A percentile compares a stretch with the other conserved stretches of the same genome.
These are phyloP conservation scores for Brassica incana DNA, from an alignment of 345 rosid species.

Conservation along the genomic window DNA sequence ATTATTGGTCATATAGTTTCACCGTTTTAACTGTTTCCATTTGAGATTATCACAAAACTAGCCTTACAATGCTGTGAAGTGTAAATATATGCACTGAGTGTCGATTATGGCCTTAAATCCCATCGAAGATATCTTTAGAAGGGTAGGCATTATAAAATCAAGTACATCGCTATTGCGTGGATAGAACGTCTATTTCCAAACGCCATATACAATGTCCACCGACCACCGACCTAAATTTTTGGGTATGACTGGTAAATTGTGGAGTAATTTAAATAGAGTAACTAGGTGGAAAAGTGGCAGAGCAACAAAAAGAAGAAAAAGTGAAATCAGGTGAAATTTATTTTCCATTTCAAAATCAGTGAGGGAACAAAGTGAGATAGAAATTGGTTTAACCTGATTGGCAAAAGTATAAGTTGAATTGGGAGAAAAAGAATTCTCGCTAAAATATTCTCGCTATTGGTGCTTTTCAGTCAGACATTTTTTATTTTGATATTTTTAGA, in stretches of 20 bases:
- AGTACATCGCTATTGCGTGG: slow-evolving; percentile 15
- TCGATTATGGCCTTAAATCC: neutral
- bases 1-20: neutral
- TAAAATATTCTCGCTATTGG: no score
- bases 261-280: no score
- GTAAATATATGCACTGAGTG: neutral
- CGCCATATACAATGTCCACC: slow-evolving; percentile 33
- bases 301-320: no score
- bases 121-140: neutral
- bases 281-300: no score
- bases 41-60: slow-evolving; percentile 7
- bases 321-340: no score
- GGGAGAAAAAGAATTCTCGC: no score
- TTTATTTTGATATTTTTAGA: neutral
- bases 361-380: no score
- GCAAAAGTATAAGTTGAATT: no score
- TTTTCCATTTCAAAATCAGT: no score
- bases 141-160: neutral
- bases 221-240: slow-evolving; percentile 37
- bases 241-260: no score
- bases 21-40: neutral
- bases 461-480: no score
- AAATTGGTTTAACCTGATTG: no score
- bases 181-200: slow-evolving; percentile 36
- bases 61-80: neutral